A percentile compares a stretch with the other conserved stretches of the same genome.
These are phyloP conservation scores for Cladosporium sp. DNA, from an alignment of 2,329 filamentous ascomycete species.

Conservation along the genomic window DNA sequence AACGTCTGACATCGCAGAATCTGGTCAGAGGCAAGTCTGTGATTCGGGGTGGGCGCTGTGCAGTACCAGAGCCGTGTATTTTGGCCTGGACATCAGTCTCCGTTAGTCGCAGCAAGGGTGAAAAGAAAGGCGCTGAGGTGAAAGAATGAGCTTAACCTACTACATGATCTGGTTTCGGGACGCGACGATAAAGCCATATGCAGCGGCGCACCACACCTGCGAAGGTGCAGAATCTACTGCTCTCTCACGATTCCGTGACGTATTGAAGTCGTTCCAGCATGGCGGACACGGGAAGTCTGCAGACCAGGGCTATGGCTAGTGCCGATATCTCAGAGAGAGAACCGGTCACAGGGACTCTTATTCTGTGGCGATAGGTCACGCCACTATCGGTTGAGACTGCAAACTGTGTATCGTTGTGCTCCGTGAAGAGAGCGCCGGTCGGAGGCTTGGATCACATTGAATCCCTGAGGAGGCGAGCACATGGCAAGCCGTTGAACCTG, in stretches of 20 bases:
- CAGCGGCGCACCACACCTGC: background rate
- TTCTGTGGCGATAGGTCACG: background rate
- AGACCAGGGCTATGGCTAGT: background rate
- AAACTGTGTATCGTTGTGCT: background rate
- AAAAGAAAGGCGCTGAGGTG: background rate
- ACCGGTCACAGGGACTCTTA: background rate
- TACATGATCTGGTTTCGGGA: background rate
- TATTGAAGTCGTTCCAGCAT: slow-evolving; percentile 4
- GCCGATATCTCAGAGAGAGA: background rate
- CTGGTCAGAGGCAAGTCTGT: background rate
- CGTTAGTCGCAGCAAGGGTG: background rate
- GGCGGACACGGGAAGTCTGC: slow-evolving; percentile 7
- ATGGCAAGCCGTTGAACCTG: slow-evolving; percentile 3
- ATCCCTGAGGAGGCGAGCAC: background rate
- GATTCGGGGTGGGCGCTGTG: background rate
- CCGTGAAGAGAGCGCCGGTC: background rate
- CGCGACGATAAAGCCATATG: background rate
- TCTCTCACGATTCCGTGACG: slow-evolving; percentile 5
- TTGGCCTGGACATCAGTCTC: too few relatives aligned
- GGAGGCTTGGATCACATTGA: background rate
- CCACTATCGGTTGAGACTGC: background rate
- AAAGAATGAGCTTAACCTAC: background rate
- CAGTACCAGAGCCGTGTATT: background rate
- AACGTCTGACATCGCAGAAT: slow-evolving; percentile 1
- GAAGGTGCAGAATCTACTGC: slow-evolving; percentile 8